Base-by-base conservation (phyloP, 108 stramenopile species). In the Pseudonitzschia multiseries region DNA sequence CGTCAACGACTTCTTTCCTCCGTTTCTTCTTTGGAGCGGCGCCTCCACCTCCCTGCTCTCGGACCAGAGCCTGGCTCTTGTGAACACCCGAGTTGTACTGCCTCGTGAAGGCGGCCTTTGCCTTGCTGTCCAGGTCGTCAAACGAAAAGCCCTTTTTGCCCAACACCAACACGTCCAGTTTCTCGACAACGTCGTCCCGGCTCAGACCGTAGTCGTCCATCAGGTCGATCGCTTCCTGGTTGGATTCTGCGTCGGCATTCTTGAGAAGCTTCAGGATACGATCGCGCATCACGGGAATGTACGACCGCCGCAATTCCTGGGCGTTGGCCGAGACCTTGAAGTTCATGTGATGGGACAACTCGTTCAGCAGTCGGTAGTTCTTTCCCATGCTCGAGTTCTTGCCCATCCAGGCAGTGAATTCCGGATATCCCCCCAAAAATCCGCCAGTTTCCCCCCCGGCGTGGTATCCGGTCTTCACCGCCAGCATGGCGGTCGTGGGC, bases 131-230 rank as follows among this genome's bases (percentile, higher is more conserved):
- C 57, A 97, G 52, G 68, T 87, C 82, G 33, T 80, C 83, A 72
- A 89, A 91, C 48, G 77, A 74, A 31, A 77, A 66, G n/a, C 67
- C 74, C 64, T 81, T 75, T 20, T 80, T 59, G 42, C 69, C 81
- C 69, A 96, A 44, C 4, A 69, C 28, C 56, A 93, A 86, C 66
- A 94, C 94, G 67, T 91, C 87, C 61, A 98, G 57, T 51, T 93
- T 93, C 72, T 98, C 99, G 57, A 97, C 86, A 21, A 98, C 73
- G 79, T 98, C 97, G 57, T 98, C 97, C 42, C 95, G 83, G 68
- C 86, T 91, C 44, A 99, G 72, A 5, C 99, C 99, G 79, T 98
- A 98, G 62, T 83, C 83, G 68, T 97, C 96, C 90, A 99, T 91
- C 13, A 96, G 73, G 2, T 56, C 80, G 60, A 98, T 96, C 40